These are phyloP conservation scores for Hypoxylon rubiginosum DNA, from an alignment of 2,329 filamentous ascomycete species.

Conservation along the genomic window DNA sequence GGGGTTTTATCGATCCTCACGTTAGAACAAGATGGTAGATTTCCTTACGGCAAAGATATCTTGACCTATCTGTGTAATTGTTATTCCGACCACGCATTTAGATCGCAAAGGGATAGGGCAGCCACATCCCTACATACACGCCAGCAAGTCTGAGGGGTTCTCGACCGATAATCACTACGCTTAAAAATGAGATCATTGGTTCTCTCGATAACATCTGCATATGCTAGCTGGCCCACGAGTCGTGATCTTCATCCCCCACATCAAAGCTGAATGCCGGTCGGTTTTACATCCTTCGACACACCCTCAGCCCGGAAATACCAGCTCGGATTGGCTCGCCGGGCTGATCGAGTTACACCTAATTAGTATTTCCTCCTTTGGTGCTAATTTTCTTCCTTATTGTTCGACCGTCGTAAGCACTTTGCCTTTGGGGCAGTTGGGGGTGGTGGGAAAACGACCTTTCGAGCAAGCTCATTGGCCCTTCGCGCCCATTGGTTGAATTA, in stretches of 20 bases:
- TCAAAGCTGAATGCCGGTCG: constrained; percentile 28
- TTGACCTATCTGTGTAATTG: constrained; percentile 3
- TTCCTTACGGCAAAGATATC: background rate
- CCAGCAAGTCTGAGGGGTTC: constrained; percentile 9
- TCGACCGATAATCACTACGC: constrained; percentile 7
- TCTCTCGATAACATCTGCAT: constrained; percentile 17
- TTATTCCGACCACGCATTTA: constrained; percentile 3
- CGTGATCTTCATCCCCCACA: constrained; percentile 26
- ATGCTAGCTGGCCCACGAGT: constrained; percentile 25
- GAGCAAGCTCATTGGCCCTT: constrained; percentile 11
- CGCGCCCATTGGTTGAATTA: constrained; percentile 31
- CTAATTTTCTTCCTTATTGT: constrained; percentile 17
- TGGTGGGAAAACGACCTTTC: constrained; percentile 13
- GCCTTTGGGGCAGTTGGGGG: constrained; percentile 3
- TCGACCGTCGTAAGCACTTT: constrained; percentile 19
- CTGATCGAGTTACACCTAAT: constrained; percentile 24
- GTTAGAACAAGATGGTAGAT: constrained; percentile 1
- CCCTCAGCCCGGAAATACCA: constrained; percentile 21
- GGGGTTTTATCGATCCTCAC: constrained; percentile 17
- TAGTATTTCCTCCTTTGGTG: constrained; percentile 12
- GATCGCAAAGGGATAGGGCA: constrained; percentile 1
- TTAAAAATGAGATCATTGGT: constrained; percentile 15
- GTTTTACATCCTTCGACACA: constrained; percentile 29
- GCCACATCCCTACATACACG: constrained; percentile 15
- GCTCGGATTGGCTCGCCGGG: constrained; percentile 32